Evolutionary conservation across 1,284 basidiomycete species (phyloP), one percentile per base, ranked within the genome.

Genomic region (Mycena sp.): DNA sequence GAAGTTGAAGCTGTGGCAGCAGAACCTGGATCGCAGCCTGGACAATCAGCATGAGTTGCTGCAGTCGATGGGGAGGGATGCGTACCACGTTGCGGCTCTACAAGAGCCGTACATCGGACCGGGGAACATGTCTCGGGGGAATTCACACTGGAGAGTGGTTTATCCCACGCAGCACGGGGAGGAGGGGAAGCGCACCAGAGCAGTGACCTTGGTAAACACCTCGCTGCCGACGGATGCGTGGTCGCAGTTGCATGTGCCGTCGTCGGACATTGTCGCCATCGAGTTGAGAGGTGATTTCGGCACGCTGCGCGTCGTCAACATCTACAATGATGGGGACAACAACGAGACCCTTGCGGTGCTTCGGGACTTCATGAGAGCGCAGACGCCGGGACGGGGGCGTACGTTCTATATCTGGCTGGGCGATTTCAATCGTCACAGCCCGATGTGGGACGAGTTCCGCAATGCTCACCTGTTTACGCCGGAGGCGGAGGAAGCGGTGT

Each of bases 371-470:
- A 30, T 67, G 45, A 7, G 44, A 1, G 4, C 16, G 12, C 32
- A 17, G 0, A 4, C 28, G 10, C 23, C 23, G 29, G 44, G 30
- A 3, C 58, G 12, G 19, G 37, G 58, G 12, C n/a, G n/a, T n/a
- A n/a, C n/a, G n/a, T 37, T 32, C 11, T 54, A 69, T 25, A 53
- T 76, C 0, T 76, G 73, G 71, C 38, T 66, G 2, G 82, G 81
- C 0, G 81, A 83, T 69, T 83, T 82, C 71, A 84, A 83, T 63
- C 62, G 77, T 0, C 82, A 84, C 65, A 78, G 82, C 67, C 76
- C 77, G 0, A 12, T 76, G 0, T 57, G 82, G 82, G 81, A 84
- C 19, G 65, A 72, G 1, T 64, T 69, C 0, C 3, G 44, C 0
- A 80, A 81, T 58, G 4, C 38, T 0, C 79, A 80, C 21, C 74